phyloP scores from a whole-genome alignment of 768 basidiomycete species.

The Leccinum longicurvipes region DNA sequence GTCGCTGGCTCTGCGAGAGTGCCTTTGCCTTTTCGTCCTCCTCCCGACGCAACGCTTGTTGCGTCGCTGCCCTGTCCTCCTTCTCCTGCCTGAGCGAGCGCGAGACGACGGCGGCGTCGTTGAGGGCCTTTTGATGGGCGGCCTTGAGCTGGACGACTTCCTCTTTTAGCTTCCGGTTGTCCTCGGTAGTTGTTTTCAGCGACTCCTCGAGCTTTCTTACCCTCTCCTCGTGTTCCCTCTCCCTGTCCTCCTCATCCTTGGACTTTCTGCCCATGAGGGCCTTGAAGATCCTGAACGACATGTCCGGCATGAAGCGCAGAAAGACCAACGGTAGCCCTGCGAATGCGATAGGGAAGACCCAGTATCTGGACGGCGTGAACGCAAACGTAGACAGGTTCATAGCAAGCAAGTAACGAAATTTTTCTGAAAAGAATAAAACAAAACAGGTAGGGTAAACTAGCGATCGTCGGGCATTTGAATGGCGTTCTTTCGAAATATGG shows the following conservation, averaged over 20 bases:
- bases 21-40: too few species aligned
- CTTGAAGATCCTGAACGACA: background rate
- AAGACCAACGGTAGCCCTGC: constrained; percentile 26
- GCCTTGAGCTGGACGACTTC: constrained; percentile 14
- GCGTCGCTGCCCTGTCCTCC: constrained; percentile 15
- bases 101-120: constrained; percentile 12
- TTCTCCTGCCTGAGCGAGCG: constrained; percentile 18
- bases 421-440: too few species aligned
- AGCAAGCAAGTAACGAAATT: constrained; percentile 21
- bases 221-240: constrained; percentile 10
- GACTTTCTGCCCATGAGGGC: constrained; percentile 1
- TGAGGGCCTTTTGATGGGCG: constrained; percentile 1
- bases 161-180: constrained; percentile 18
- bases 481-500: constrained; percentile 12
- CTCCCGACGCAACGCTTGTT: too few species aligned
- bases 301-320: constrained; percentile 10
- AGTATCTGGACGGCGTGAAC: constrained; percentile 27
- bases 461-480: constrained; percentile 26
- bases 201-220: constrained; percentile 18
- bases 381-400: constrained; percentile 31
- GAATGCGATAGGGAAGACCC: constrained; percentile 28
- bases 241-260: constrained; percentile 23
- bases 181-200: constrained; percentile 4
- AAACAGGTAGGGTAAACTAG: constrained; percentile 1
- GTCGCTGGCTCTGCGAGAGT: too few species aligned